Percentiles rank a stretch among this genome's conserved stretches.
phyloP scores from a whole-genome alignment of 2,329 filamentous ascomycete genomes.

The Colletotrichum karsti region DNA sequence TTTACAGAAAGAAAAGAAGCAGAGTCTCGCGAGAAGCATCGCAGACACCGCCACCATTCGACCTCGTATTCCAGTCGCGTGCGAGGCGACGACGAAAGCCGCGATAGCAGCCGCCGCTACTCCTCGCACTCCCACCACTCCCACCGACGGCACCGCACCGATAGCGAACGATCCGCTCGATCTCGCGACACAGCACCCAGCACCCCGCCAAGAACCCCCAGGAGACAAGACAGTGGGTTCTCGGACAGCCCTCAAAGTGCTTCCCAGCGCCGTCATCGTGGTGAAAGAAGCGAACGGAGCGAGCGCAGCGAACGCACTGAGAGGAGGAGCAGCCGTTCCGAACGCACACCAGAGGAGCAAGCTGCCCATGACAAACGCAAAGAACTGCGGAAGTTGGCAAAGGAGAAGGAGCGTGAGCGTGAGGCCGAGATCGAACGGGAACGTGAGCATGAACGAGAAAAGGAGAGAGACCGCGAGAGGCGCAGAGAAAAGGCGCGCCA shows the following conservation, averaged over 20 bases:
- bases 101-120: constrained; percentile 38
- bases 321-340: constrained; percentile 17
- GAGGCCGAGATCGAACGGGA: constrained; percentile 23
- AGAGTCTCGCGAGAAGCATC: constrained; percentile 47
- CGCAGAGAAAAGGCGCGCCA: constrained; percentile 11
- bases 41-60: constrained; percentile 47
- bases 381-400: constrained; percentile 49
- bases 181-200: constrained; percentile 39
- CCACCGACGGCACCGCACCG: constrained; percentile 44
- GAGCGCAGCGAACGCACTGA: constrained; percentile 13
- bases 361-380: constrained; percentile 59
- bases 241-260: constrained; percentile 44
- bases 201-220: constrained; percentile 48
- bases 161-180: constrained; percentile 42
- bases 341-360: constrained; percentile 58
- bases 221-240: constrained; percentile 55
- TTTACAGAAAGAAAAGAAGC: constrained; percentile 65
- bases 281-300: constrained; percentile 34
- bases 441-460: neutral
- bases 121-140: constrained; percentile 29
- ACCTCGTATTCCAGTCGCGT: constrained; percentile 42
- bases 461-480: constrained; percentile 27
- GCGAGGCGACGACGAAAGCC: constrained; percentile 41
- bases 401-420: constrained; percentile 25
- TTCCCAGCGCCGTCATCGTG: constrained; percentile 11